Evolutionary conservation across 306 rosid species (phyloP).

Genomic region (Vicia villosa): DNA sequence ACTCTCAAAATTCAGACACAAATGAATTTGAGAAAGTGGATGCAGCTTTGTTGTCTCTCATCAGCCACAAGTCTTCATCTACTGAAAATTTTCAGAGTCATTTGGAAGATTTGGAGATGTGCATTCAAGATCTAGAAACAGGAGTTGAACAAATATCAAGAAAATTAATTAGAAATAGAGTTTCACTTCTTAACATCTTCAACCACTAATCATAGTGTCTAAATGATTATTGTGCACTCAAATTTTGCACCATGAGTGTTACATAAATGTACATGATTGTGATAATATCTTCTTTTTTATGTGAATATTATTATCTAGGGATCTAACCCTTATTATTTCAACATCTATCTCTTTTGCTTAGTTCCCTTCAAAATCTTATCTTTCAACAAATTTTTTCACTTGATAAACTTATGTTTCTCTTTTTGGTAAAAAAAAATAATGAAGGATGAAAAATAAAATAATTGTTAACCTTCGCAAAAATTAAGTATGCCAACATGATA

Average conservation of each 20-base stretch:
- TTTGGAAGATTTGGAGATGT: conserved; percentile 37
- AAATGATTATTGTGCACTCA: conserved; percentile 17
- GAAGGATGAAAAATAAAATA: no score
- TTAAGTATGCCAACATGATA: background rate
- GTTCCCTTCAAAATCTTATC: conserved; percentile 19
- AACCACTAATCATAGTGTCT: conserved; percentile 28
- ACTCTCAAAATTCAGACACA: conserved; percentile 19
- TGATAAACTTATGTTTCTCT: background rate
- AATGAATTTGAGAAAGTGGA: conserved; percentile 39
- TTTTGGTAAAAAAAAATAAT: no score
- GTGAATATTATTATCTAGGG: conserved; percentile 14
- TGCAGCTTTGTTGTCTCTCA: conserved; percentile 29
- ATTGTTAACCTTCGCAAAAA: no score
- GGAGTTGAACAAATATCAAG: conserved; percentile 41
- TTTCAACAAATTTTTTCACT: background rate
- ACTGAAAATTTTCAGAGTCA: conserved; percentile 21
- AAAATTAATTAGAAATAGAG: conserved; percentile 39
- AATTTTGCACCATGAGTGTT: conserved; percentile 32
- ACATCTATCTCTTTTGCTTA: background rate
- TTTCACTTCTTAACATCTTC: conserved; percentile 43
- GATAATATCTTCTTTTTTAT: background rate
- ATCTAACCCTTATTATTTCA: conserved; percentile 23
- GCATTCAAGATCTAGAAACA: conserved; percentile 43
- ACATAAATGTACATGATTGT: conserved; percentile 31
- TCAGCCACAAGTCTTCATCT: conserved; percentile 25